These are phyloP conservation scores for Akanthomyces lecanii DNA, from an alignment of 2,329 filamentous ascomycete genomes.

Conservation along the genomic window DNA sequence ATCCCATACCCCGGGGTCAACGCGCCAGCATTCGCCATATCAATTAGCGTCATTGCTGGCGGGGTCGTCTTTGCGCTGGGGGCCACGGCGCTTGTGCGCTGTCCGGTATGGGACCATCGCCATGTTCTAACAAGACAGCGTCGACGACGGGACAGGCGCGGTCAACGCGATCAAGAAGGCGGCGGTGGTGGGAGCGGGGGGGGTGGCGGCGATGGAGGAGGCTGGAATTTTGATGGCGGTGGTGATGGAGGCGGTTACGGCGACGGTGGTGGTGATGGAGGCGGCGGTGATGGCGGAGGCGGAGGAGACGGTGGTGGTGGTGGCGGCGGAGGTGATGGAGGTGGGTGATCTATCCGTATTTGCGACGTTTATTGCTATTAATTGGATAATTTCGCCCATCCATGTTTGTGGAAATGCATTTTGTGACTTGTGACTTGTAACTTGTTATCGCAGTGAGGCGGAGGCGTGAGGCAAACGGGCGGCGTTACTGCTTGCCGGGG, in stretches of 20 bases:
- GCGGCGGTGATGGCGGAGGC: not conserved
- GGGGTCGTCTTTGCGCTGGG: conserved; percentile 1
- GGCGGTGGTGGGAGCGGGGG: not conserved
- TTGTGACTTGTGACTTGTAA: not conserved
- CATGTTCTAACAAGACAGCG: not conserved
- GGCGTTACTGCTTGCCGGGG: not conserved
- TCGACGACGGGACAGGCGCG: not conserved
- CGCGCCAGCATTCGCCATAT: not conserved
- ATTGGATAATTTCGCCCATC: not conserved
- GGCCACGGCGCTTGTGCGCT: conserved; percentile 2
- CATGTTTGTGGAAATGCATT: not conserved
- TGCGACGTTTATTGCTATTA: not conserved
- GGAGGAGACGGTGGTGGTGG: not conserved
- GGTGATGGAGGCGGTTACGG: not conserved
- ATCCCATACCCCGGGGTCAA: conserved; percentile 3
- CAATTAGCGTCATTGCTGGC: conserved; percentile 2
- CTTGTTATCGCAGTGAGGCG: not conserved
- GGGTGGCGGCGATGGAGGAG: conserved; percentile 6
- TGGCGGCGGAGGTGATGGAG: conserved; percentile 7
- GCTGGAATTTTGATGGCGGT: conserved; percentile 8
- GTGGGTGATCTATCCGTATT: not conserved
- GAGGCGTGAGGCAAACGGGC: too few relatives aligned
- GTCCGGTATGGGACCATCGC: not conserved
- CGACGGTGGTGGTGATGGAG: not conserved
- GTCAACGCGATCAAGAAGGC: not conserved